These are phyloP conservation scores for Dioscorea dumetorum DNA, from an alignment of 106 monocot genomes.

Conservation along the genomic window DNA sequence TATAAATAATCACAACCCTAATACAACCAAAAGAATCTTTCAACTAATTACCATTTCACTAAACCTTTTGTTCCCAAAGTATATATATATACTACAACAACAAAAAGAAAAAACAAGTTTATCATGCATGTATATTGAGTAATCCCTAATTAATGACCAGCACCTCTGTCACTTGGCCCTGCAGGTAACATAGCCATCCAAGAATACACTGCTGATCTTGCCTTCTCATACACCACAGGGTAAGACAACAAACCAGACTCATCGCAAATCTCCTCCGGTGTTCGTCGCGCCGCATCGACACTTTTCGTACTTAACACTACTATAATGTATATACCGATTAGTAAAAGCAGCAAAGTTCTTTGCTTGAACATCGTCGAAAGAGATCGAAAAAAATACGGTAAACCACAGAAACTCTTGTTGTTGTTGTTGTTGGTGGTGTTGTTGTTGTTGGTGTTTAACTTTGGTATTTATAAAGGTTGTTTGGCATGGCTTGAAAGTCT, in stretches of 20 bases:
- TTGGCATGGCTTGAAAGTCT: not conserved
- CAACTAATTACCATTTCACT: no score
- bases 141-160: slow-evolving; percentile 9
- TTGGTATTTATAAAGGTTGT: not conserved
- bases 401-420: not conserved
- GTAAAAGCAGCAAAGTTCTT: not conserved
- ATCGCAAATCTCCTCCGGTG: not conserved
- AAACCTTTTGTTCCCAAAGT: no score
- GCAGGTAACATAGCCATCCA: slow-evolving; percentile 15
- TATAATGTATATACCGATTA: not conserved
- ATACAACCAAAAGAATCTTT: no score
- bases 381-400: not conserved
- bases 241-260: not conserved
- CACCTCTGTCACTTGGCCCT: slow-evolving; percentile 19
- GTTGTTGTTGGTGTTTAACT: not conserved
- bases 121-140: no score
- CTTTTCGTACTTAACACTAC: not conserved
- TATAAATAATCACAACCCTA: no score
- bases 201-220: slow-evolving; percentile 5
- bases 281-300: slow-evolving; percentile 11
- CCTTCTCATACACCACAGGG: slow-evolving; percentile 6
- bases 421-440: not conserved
- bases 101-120: no score
- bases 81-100: no score
- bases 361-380: not conserved